Evolutionary conservation across 192 early-diverging fungal genomes (phyloP).

Genomic region (Backusella morwellensis): DNA sequence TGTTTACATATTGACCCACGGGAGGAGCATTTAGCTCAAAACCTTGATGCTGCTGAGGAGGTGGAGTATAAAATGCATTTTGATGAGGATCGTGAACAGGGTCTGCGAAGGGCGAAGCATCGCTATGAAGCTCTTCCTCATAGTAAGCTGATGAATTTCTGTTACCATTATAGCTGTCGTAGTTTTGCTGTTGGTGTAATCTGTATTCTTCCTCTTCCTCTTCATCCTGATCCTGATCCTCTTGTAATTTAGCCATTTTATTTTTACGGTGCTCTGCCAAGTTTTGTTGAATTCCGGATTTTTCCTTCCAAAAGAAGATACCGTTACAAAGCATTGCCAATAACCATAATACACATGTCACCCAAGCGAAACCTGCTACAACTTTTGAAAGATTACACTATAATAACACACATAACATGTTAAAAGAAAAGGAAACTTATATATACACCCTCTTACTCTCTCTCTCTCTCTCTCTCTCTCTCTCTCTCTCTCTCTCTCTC

Average conservation of each 20-base stretch:
- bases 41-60: not conserved
- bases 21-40: not conserved
- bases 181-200: not conserved
- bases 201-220: not conserved
- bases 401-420: not conserved
- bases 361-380: slow-evolving; percentile 26
- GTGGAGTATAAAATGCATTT: not conserved
- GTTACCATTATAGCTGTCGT: not conserved
- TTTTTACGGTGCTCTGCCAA: slow-evolving; percentile 19
- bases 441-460: not conserved
- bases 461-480: not conserved
- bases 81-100: not conserved
- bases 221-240: not conserved
- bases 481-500: no score
- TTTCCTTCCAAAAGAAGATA: slow-evolving; percentile 32
- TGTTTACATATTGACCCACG: slow-evolving; percentile 6
- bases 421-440: not conserved
- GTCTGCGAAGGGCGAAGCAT: not conserved
- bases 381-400: slow-evolving; percentile 31
- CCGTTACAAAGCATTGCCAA: slow-evolving; percentile 2
- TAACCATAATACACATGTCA: slow-evolving; percentile 28
- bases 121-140: not conserved
- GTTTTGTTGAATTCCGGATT: slow-evolving; percentile 24
- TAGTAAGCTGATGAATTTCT: not conserved
- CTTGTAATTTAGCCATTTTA: slow-evolving; percentile 3